These are phyloP conservation scores for Daldinia childiae DNA, from an alignment of 495 filamentous ascomycete genomes.

Conservation along the genomic window DNA sequence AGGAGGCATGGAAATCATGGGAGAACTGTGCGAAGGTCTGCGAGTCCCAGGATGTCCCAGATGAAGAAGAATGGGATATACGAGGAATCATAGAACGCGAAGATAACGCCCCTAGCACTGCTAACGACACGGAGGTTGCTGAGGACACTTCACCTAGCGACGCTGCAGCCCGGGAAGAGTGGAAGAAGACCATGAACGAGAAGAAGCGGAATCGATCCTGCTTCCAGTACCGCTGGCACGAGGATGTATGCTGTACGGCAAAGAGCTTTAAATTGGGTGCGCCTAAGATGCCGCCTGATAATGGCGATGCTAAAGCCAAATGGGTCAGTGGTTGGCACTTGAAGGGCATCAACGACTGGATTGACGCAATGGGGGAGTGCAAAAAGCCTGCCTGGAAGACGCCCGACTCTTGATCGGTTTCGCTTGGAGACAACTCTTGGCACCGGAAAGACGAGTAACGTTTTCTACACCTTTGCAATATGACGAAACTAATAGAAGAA, in stretches of 20 bases:
- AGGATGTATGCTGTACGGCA: constrained; percentile 48
- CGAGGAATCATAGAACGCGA: constrained; percentile 19
- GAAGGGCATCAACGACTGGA: constrained; percentile 52
- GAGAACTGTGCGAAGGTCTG: constrained; percentile 55
- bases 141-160: constrained; percentile 75
- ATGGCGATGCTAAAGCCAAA: constrained; percentile 30
- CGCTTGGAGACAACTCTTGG: background rate
- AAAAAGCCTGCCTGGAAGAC: constrained; percentile 43
- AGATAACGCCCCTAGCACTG: constrained; percentile 29
- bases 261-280: constrained; percentile 48
- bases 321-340: constrained; percentile 50
- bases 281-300: constrained; percentile 40
- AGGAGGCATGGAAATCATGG: constrained; percentile 49
- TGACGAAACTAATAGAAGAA: constrained; percentile 15
- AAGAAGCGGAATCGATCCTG: constrained; percentile 45
- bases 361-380: constrained; percentile 48
- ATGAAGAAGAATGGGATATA: constrained; percentile 39
- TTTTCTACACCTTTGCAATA: constrained; percentile 10
- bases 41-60: constrained; percentile 47
- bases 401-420: constrained; percentile 18
- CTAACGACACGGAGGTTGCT: constrained; percentile 54
- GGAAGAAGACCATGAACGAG: constrained; percentile 39
- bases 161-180: constrained; percentile 51
- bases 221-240: constrained; percentile 51
- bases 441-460: background rate